Conservation (phyloP, 164 flowering plant species). For the Houttuynia cordata region DNA sequence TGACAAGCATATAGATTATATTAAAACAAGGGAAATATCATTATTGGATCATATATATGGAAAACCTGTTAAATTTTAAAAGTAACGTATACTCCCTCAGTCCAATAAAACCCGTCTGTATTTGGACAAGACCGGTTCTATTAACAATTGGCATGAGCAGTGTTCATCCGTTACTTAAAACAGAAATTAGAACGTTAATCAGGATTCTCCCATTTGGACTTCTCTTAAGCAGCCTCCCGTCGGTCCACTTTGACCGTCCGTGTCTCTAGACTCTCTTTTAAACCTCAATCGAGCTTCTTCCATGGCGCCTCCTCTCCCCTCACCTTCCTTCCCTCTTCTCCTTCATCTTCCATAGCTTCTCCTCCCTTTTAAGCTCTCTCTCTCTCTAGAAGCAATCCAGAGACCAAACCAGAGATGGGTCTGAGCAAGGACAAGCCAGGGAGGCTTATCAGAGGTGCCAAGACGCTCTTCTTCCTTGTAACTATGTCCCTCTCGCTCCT, state of each 20-base stretch:
- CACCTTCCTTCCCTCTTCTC: background rate
- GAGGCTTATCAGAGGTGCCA: slow-evolving; percentile 37
- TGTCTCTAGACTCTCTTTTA: background rate
- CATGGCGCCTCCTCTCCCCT: background rate
- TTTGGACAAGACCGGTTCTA: no score
- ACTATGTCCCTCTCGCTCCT: slow-evolving; percentile 63
- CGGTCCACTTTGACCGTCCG: slow-evolving; percentile 3
- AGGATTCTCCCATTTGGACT: no score
- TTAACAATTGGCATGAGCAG: no score
- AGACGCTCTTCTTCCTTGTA: slow-evolving; percentile 63
- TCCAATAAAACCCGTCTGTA: no score
- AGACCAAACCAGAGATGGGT: slow-evolving; percentile 40
- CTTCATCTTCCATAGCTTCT: background rate
- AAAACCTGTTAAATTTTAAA: no score
- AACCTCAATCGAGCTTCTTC: background rate
- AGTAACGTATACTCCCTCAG: no score
- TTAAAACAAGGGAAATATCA: no score
- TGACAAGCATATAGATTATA: no score
- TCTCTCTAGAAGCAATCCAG: background rate
- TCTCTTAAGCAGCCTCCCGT: no score
- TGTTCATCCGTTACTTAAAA: no score
- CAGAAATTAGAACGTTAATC: no score
- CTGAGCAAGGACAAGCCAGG: slow-evolving; percentile 38
- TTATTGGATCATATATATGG: no score
- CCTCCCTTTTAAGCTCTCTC: background rate